Conservation (phyloP, 345 rosid species). For the Clarkia xantiana region DNA sequence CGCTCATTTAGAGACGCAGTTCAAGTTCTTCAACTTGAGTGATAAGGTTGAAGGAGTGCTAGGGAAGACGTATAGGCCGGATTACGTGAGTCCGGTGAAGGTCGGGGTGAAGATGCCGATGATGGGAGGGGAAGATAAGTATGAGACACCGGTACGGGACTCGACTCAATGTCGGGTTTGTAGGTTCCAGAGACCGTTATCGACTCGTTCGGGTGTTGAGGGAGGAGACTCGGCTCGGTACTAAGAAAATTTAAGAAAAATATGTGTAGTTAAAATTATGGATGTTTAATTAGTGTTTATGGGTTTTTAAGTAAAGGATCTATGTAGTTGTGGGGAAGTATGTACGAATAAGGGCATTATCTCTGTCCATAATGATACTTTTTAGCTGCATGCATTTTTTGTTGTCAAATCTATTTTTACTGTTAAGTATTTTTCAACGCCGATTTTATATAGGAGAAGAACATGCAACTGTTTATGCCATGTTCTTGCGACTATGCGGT, state of each 20-base stretch:
- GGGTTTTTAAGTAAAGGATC: too few species aligned
- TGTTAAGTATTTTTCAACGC: too few species aligned
- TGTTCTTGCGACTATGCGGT: background rate
- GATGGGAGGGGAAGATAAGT: conserved; percentile 77
- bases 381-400: too few species aligned
- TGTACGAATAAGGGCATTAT: too few species aligned
- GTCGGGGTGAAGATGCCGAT: conserved; percentile 67
- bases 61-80: conserved; percentile 65
- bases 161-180: conserved; percentile 51
- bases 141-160: conserved; percentile 42
- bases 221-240: conserved; percentile 4
- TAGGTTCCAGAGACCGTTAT: conserved; percentile 33
- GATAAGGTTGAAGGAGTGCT: conserved; percentile 62
- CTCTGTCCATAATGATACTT: too few species aligned
- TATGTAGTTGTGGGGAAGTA: too few species aligned
- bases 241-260: too few species aligned
- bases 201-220: conserved; percentile 15
- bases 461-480: background rate
- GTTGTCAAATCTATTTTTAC: too few species aligned
- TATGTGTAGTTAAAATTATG: too few species aligned
- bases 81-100: conserved; percentile 54
- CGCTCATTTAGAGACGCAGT: conserved; percentile 76
- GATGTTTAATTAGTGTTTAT: too few species aligned
- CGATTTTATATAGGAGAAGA: too few species aligned
- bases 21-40: conserved; percentile 37